Evolutionary conservation across 768 basidiomycete genomes (phyloP).

Genomic region (Cystobasidium ongulense): DNA sequence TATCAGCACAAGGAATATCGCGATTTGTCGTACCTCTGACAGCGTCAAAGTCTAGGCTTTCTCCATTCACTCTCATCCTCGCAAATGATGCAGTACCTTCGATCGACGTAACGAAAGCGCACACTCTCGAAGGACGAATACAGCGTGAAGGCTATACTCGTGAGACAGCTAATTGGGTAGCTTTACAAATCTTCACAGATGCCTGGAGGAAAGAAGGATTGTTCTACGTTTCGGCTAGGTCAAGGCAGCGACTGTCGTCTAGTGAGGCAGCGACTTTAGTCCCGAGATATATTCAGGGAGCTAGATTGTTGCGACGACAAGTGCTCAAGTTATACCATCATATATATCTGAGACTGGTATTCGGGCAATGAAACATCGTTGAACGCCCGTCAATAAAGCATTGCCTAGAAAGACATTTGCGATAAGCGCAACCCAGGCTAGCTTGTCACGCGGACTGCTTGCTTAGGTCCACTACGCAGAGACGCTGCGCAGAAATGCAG

Average conservation of each 20-base stretch:
- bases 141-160: not conserved
- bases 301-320: not conserved
- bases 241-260: not conserved
- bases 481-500: too few relatives aligned
- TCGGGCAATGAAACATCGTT: not conserved
- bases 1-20: not conserved
- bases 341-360: not conserved
- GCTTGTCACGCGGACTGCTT: too few relatives aligned
- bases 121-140: not conserved
- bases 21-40: slow-evolving; percentile 13
- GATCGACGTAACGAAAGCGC: slow-evolving; percentile 7
- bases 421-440: too few relatives aligned
- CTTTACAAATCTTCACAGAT: not conserved
- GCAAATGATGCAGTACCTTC: not conserved
- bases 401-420: too few relatives aligned
- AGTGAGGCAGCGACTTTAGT: not conserved
- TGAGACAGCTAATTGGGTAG: not conserved
- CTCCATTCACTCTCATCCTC: not conserved
- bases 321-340: not conserved
- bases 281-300: not conserved
- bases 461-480: too few relatives aligned
- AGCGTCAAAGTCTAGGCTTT: not conserved
- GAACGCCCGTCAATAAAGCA: not conserved
- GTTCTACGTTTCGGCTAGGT: not conserved
- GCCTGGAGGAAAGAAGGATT: not conserved